A percentile compares a stretch with the other conserved stretches of the same genome.
These are phyloP conservation scores for Fusarium multiceps DNA, from an alignment of 2,329 filamentous ascomycete species.

Conservation along the genomic window DNA sequence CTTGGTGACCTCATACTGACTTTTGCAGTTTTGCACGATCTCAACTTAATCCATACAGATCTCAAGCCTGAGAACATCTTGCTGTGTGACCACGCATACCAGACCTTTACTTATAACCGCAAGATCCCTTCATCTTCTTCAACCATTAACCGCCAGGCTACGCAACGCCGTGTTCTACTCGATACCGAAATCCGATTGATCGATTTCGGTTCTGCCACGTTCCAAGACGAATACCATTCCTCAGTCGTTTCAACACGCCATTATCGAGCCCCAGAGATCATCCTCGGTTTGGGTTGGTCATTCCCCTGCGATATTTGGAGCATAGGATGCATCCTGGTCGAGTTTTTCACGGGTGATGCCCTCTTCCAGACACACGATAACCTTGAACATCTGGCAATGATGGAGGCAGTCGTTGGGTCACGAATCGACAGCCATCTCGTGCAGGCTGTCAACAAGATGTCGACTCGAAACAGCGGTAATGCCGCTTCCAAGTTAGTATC, in stretches of 20 bases:
- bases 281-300: constrained; percentile 76
- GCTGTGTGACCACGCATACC: constrained; percentile 72
- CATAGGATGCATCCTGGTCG: constrained; percentile 77
- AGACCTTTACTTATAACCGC: constrained; percentile 77
- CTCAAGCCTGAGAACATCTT: constrained; percentile 78
- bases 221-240: constrained; percentile 78
- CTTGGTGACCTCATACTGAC: constrained; percentile 25
- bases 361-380: constrained; percentile 80
- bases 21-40: constrained; percentile 84
- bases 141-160: constrained; percentile 69
- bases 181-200: constrained; percentile 78
- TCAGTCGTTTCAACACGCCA: constrained; percentile 77
- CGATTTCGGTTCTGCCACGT: constrained; percentile 78
- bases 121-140: constrained; percentile 75
- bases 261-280: constrained; percentile 77
- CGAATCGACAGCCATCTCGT: constrained; percentile 70
- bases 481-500: constrained; percentile 70
- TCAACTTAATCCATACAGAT: constrained; percentile 95
- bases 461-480: constrained; percentile 67
- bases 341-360: constrained; percentile 78
- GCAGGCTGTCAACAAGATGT: constrained; percentile 60
- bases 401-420: constrained; percentile 73
- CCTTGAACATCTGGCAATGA: constrained; percentile 79
- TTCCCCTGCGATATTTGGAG: constrained; percentile 80
- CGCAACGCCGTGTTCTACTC: constrained; percentile 71